Conservation (phyloP, 2,329 filamentous ascomycete genomes). For the Dothiorella sarmentorum region DNA sequence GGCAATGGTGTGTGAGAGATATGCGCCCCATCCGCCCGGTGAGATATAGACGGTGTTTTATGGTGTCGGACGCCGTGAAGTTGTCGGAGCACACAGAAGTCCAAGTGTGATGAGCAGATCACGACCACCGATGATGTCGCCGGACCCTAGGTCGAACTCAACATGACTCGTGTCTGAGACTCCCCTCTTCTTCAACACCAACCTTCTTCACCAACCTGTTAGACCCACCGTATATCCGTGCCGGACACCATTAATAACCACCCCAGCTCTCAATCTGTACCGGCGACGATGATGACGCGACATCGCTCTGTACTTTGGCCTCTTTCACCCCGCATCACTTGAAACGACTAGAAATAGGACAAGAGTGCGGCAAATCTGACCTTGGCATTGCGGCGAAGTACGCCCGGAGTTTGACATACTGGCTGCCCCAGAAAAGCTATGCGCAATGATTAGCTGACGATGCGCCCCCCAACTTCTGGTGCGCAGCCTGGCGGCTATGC, state of each 20-base stretch:
- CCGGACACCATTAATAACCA: too few species aligned
- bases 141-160: too few species aligned
- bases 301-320: too few species aligned
- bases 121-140: too few species aligned
- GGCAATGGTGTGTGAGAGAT: neutral
- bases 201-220: too few species aligned
- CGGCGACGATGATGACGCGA: too few species aligned
- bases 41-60: neutral
- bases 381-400: neutral
- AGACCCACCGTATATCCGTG: too few species aligned
- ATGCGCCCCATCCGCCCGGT: neutral
- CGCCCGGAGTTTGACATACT: neutral
- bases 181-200: too few species aligned
- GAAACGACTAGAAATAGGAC: neutral
- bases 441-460: neutral
- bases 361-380: neutral
- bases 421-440: neutral
- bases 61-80: neutral
- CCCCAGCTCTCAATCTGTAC: too few species aligned
- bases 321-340: neutral
- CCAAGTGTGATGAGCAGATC: too few species aligned
- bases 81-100: too few species aligned
- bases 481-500: neutral
- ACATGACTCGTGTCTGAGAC: too few species aligned
- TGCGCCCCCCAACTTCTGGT: neutral